Evolutionary conservation across 306 rosid species (phyloP).

Genomic region (Datisca glomerata): DNA sequence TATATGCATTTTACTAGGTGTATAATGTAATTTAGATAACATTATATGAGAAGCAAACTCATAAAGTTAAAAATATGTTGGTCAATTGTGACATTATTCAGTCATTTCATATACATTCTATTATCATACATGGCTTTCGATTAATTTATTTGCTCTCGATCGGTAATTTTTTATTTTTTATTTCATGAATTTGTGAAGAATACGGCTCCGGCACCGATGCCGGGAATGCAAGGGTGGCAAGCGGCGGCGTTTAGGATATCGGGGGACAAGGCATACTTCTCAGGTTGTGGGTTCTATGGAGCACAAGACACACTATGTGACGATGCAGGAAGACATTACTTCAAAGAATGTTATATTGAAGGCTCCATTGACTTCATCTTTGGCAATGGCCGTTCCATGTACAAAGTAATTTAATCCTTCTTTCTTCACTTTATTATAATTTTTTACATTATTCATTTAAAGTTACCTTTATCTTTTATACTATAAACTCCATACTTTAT

Average conservation of each 20-base stretch:
- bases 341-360: slow-evolving; percentile 80
- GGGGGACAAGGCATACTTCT: slow-evolving; percentile 81
- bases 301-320: slow-evolving; percentile 89
- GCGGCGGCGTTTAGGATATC: slow-evolving; percentile 80
- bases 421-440: background rate
- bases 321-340: slow-evolving; percentile 92
- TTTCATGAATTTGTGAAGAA: too few relatives aligned
- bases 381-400: slow-evolving; percentile 89
- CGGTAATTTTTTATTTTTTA: too few relatives aligned
- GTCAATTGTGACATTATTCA: too few relatives aligned
- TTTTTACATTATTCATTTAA: background rate
- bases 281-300: slow-evolving; percentile 73
- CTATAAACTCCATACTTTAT: too few relatives aligned
- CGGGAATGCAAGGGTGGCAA: slow-evolving; percentile 95
- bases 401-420: slow-evolving; percentile 33
- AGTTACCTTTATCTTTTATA: too few relatives aligned
- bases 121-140: too few relatives aligned
- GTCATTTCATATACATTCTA: too few relatives aligned
- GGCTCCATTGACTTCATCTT: slow-evolving; percentile 91
- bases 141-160: too few relatives aligned
- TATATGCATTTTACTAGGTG: too few relatives aligned
- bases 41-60: too few relatives aligned
- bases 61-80: too few relatives aligned
- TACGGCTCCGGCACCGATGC: slow-evolving; percentile 88
- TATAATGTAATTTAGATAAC: too few relatives aligned